Evolutionary conservation across 331 rosid genomes (phyloP).

Genomic region (Saraca asoca): DNA sequence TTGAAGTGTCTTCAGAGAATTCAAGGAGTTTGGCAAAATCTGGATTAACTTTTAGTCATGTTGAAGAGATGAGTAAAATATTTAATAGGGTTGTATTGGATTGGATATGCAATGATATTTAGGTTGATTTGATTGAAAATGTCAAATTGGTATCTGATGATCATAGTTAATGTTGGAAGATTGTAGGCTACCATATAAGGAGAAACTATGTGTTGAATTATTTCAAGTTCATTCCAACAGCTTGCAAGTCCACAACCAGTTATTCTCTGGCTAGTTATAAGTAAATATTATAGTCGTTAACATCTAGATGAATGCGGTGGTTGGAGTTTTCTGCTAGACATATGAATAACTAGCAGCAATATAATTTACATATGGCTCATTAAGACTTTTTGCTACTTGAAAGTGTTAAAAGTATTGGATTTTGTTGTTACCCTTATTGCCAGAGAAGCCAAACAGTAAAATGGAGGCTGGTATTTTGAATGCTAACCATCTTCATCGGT

Average conservation of each 20-base stretch:
- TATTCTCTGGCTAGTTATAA: conserved; percentile 20
- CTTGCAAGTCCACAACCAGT: conserved; percentile 31
- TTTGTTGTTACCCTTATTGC: conserved; percentile 32
- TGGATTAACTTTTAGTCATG: conserved; percentile 40
- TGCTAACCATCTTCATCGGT: conserved; percentile 47
- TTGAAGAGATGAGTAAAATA: conserved; percentile 24
- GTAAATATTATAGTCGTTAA: conserved; percentile 21
- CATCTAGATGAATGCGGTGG: conserved; percentile 8
- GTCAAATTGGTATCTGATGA: conserved; percentile 39
- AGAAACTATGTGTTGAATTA: conserved; percentile 34
- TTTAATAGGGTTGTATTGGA: conserved; percentile 21
- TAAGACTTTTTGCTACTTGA: conserved; percentile 34
- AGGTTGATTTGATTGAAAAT: conserved; percentile 41
- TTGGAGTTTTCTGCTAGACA: conserved; percentile 23
- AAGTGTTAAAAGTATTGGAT: conserved; percentile 31
- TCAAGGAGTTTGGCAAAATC: conserved; percentile 17
- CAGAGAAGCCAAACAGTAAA: conserved; percentile 38
- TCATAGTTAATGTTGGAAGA: conserved; percentile 34
- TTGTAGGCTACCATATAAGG: conserved; percentile 25
- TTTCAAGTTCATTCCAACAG: conserved; percentile 27
- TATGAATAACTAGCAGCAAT: conserved; percentile 29
- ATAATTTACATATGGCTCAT: conserved; percentile 26
- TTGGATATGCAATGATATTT: conserved; percentile 34
- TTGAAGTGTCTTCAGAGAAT: background rate
- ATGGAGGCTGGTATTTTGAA: conserved; percentile 54